Percentiles rank a stretch among this genome's conserved stretches.
phyloP scores from a whole-genome alignment of 2,329 filamentous ascomycete genomes.

The Leptodontidium sp. region DNA sequence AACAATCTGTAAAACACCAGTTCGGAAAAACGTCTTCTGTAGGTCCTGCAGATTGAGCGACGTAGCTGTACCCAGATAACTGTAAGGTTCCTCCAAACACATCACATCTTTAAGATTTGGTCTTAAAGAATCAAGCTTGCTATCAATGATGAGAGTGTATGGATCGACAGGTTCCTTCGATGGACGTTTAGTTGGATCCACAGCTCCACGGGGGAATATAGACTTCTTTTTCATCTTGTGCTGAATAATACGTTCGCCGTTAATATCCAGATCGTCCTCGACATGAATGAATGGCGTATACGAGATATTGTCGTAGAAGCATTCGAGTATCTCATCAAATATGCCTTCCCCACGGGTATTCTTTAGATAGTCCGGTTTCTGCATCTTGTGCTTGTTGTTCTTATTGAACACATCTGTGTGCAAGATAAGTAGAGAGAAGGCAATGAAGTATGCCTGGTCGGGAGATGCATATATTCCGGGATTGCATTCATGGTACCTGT shows the following conservation, averaged over 20 bases:
- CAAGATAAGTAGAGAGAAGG: conserved; percentile 93
- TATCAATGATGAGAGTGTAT: conserved; percentile 92
- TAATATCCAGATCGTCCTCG: conserved; percentile 87
- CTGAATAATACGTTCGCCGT: conserved; percentile 74
- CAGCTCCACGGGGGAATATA: conserved; percentile 70
- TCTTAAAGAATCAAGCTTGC: conserved; percentile 81
- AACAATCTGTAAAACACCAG: conserved; percentile 92
- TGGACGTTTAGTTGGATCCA: conserved; percentile 70
- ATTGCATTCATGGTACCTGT: conserved; percentile 98
- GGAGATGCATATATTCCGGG: conserved; percentile 90
- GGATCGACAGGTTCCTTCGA: conserved; percentile 90
- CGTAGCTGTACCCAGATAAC: conserved; percentile 80
- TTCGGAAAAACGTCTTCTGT: conserved; percentile 89
- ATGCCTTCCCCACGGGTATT: conserved; percentile 92
- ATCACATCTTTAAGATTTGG: conserved; percentile 93
- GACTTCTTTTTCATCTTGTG: conserved; percentile 76
- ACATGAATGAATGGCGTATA: conserved; percentile 99
- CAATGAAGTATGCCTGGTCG: conserved; percentile 98
- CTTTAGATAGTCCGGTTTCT: conserved; percentile 92
- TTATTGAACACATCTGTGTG: conserved; percentile 99
- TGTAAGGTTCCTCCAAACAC: conserved; percentile 90
- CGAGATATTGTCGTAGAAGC: conserved; percentile 98
- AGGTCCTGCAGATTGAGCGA: conserved; percentile 81
- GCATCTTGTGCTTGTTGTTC: conserved; percentile 99
- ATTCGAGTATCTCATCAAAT: conserved; percentile 91